Conservation (phyloP, 1,139 yeast species). For the Protomyces macrosporus region DNA sequence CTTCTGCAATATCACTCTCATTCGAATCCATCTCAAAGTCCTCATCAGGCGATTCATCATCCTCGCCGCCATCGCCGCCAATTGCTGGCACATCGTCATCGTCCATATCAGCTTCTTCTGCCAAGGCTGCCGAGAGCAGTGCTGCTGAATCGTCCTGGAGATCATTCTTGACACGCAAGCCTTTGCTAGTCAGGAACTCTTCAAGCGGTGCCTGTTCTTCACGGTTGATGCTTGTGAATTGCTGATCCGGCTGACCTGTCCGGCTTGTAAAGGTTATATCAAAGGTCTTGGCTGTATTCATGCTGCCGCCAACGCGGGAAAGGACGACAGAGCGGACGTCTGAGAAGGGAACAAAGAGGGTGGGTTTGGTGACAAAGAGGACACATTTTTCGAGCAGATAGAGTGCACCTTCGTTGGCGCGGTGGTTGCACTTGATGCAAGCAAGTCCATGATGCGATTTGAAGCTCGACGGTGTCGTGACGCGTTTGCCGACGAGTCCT, state of each 20-base stretch:
- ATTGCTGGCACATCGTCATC: conserved; percentile 57
- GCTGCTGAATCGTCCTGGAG: conserved; percentile 79
- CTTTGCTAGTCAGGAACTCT: conserved; percentile 68
- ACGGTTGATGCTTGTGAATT: conserved; percentile 81
- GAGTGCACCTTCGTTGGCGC: conserved; percentile 91
- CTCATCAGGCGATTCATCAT: conserved; percentile 35
- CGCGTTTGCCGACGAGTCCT: conserved; percentile 82
- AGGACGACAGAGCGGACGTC: conserved; percentile 74
- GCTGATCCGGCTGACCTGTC: conserved; percentile 63
- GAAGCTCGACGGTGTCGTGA: conserved; percentile 69
- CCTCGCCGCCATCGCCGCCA: conserved; percentile 55
- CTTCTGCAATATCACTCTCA: conserved; percentile 72
- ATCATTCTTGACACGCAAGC: conserved; percentile 77
- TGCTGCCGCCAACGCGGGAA: conserved; percentile 79
- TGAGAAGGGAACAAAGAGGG: conserved; percentile 79
- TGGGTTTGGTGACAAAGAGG: conserved; percentile 88
- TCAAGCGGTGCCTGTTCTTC: conserved; percentile 84
- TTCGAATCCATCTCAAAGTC: conserved; percentile 37
- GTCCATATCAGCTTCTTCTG: conserved; percentile 51
- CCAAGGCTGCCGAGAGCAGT: conserved; percentile 54
- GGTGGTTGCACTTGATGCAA: conserved; percentile 84
- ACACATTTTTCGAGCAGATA: conserved; percentile 88
- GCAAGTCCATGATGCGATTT: conserved; percentile 49
- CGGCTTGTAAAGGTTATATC: conserved; percentile 76
- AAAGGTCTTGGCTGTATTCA: conserved; percentile 80